Conservation (phyloP, 805 yeast species). For the Schwanniomyces sp. region DNA sequence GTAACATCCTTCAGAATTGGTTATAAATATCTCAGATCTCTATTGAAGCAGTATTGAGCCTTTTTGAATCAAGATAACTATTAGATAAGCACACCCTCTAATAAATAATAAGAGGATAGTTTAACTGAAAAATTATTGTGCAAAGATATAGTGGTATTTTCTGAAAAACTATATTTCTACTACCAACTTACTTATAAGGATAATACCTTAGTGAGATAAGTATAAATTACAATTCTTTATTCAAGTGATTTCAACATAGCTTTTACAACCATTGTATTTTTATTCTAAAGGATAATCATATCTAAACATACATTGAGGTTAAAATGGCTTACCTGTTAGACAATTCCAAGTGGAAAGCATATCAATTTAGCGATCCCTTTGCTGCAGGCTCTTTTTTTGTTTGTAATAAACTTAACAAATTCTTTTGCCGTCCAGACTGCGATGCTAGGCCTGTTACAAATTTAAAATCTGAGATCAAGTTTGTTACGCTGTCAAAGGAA, state of each 20-base stretch:
- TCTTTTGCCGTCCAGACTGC: conserved; percentile 71
- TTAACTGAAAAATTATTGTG: background rate
- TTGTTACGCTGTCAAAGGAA: conserved; percentile 38
- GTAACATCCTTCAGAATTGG: background rate
- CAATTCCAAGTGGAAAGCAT: conserved; percentile 58
- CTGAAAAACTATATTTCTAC: background rate
- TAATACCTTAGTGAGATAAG: background rate
- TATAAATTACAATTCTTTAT: background rate
- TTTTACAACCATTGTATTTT: background rate
- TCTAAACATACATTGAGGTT: background rate
- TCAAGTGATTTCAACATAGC: background rate
- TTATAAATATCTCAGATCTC: background rate
- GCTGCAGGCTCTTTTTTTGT: conserved; percentile 60
- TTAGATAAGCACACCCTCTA: background rate
- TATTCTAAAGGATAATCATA: background rate
- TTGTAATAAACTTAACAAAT: conserved; percentile 40
- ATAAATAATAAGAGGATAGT: background rate
- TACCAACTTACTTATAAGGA: background rate
- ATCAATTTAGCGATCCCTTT: conserved; percentile 64
- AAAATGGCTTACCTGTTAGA: conserved; percentile 44
- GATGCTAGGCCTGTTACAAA: conserved; percentile 46
- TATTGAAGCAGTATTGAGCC: background rate
- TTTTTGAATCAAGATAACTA: background rate
- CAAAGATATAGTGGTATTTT: background rate
- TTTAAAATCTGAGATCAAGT: conserved; percentile 45